Conservation (phyloP, 2,329 filamentous ascomycete genomes). For the Aspergillus viridinutans region DNA sequence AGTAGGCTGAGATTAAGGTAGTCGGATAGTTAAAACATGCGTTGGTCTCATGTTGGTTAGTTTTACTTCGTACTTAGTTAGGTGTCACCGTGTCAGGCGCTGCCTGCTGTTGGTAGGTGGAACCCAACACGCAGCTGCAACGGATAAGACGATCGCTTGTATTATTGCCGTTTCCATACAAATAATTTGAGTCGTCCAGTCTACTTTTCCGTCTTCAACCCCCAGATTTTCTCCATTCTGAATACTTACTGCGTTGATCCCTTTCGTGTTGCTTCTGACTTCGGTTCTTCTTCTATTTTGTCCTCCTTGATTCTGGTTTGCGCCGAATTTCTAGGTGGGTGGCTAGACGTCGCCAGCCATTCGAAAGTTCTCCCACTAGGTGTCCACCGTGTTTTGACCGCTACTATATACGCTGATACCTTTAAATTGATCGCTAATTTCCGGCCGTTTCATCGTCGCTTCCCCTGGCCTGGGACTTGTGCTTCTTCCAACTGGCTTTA, state of each 20-base stretch:
- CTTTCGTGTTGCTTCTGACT: slow-evolving; percentile 7
- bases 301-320: not conserved
- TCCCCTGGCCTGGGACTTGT: not conserved
- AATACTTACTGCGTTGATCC: slow-evolving; percentile 1
- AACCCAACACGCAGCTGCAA: not conserved
- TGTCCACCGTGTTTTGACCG: slow-evolving; percentile 26
- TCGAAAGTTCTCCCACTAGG: slow-evolving; percentile 12
- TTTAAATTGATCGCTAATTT: slow-evolving; percentile 25
- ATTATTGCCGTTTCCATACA: slow-evolving; percentile 12
- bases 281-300: not conserved
- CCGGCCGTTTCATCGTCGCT: slow-evolving; percentile 19
- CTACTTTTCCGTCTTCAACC: slow-evolving; percentile 3
- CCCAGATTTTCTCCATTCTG: not conserved
- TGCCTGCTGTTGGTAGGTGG: not conserved
- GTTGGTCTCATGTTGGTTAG: not conserved
- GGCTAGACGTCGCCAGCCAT: slow-evolving; percentile 2
- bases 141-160: not conserved
- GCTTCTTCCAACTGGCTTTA: slow-evolving; percentile 8
- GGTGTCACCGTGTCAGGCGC: too few species aligned
- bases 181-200: not conserved
- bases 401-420: slow-evolving; percentile 18
- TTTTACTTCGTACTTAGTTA: not conserved
- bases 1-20: not conserved
- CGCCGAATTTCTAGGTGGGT: not conserved
- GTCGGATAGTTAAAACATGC: not conserved